Base-by-base conservation (phyloP, 2,329 filamentous ascomycete species). In the Aspergillus pseudonomiae region DNA sequence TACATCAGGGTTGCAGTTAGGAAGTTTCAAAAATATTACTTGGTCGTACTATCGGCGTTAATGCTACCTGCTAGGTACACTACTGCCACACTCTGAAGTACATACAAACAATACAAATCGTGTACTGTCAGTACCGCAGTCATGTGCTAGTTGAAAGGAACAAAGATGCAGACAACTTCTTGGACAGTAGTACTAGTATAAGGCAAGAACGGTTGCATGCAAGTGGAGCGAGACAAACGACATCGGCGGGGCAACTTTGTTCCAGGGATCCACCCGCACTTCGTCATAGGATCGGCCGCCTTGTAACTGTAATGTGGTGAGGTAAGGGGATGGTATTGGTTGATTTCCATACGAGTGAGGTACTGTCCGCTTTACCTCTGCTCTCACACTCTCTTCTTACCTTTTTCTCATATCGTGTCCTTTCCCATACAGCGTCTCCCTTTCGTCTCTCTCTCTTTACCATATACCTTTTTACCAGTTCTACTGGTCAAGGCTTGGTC, bases 241-340 rank as follows among this genome's bases (percentile, higher is more conserved):
- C 36, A 16, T 41, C 36, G 36, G 36, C 36, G 36, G 59, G 59
- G 52, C 59, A 61, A 61, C 50, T 53, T 61, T 61, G 52, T 56
- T 60, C 59, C 59, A 55, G 32, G 46, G 50, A 34, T 46, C 59
- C 59, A 53, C 53, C 30, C 12, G 24, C 16, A 48, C 57, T 46
- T 56, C 55, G 60, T 62, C 60, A 62, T 62, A 59, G 52, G 30
- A 32, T 39, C 32, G 30, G 30, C 34, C 32, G 6, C 50, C 26
- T 21, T 34, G 50, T 9, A 32, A 54, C 30, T 54, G 50, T 54
- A 54, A 54, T 55, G 52, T 55, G 21, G 21, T 36, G 32, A 39
- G 52, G 52, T 55, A 55, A 55, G 52, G 52, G 21, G 21, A 55
- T 55, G 30, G 52, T 36, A 55, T 36, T 39, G 52, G n/a, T 55